Conservation (phyloP, 2,329 filamentous ascomycete species). For the Colletotrichum sojae region DNA sequence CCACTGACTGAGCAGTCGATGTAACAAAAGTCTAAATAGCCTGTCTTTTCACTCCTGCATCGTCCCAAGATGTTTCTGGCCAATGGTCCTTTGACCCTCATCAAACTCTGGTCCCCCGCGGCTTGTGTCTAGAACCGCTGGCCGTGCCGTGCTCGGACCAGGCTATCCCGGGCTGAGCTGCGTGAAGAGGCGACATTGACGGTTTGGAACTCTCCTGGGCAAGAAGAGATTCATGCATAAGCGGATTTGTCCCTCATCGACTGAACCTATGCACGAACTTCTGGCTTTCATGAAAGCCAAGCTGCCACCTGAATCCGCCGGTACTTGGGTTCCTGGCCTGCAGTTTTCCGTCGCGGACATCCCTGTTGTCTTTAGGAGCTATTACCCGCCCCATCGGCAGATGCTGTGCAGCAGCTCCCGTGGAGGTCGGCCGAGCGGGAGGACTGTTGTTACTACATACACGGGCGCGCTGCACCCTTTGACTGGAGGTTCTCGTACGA, state of each 20-base stretch:
- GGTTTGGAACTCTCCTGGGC: neutral
- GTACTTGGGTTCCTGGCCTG: no score
- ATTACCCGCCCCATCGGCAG: neutral
- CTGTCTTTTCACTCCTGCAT: neutral
- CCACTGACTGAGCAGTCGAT: neutral
- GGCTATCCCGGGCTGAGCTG: neutral
- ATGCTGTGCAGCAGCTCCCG: neutral
- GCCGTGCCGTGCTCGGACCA: no score
- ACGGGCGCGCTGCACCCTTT: no score
- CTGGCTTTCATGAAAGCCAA: neutral
- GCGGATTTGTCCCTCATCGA: neutral
- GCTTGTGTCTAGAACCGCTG: no score
- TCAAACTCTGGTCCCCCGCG: no score
- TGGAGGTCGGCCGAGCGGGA: neutral
- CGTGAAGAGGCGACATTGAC: neutral
- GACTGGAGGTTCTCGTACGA: no score
- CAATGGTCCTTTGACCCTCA: no score
- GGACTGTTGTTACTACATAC: neutral
- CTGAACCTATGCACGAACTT: neutral
- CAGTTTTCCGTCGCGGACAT: neutral
- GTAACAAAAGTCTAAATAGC: conserved; percentile 1
- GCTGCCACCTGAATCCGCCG: neutral
- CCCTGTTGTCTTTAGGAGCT: neutral
- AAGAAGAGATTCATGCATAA: conserved; percentile 1
- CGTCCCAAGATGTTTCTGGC: neutral